Conservation (phyloP, 2,329 filamentous ascomycete species). For the Fusarium nodosum region DNA sequence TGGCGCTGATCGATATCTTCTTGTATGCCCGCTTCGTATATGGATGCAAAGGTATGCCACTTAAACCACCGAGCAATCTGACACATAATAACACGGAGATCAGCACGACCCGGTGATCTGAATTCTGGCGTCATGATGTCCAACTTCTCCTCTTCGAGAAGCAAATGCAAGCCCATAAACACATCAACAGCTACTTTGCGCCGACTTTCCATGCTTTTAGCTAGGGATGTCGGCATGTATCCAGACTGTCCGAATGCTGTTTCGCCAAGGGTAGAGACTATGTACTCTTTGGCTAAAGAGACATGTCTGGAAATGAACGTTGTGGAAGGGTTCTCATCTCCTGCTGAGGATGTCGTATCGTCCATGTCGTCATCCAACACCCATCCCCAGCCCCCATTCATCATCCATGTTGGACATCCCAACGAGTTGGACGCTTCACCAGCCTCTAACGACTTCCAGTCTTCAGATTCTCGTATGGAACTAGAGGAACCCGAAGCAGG, state of each 20-base stretch:
- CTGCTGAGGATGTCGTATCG: conserved; percentile 47
- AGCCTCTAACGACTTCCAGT: conserved; percentile 64
- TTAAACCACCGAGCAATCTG: conserved; percentile 87
- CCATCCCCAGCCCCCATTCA: conserved; percentile 78
- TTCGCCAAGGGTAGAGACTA: conserved; percentile 70
- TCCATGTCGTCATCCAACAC: conserved; percentile 68
- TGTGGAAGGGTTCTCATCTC: conserved; percentile 44
- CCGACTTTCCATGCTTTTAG: conserved; percentile 67
- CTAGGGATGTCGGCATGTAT: conserved; percentile 73
- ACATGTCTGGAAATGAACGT: conserved; percentile 67
- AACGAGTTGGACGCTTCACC: conserved; percentile 63
- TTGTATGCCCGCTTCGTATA: conserved; percentile 68
- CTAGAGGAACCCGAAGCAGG: conserved; percentile 55
- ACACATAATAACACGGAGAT: conserved; percentile 79
- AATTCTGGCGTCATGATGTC: conserved; percentile 68
- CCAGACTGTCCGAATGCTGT: conserved; percentile 66
- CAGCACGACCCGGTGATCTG: conserved; percentile 59
- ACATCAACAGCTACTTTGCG: conserved; percentile 74
- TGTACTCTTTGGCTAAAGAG: conserved; percentile 73
- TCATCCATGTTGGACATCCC: conserved; percentile 69
- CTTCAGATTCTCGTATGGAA: conserved; percentile 55
- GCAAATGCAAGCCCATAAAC: conserved; percentile 82
- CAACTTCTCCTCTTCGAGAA: conserved; percentile 92
- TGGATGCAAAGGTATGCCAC: conserved; percentile 68
- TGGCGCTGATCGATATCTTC: conserved; percentile 58